Evolutionary conservation across 208 protist species (phyloP).

Genomic region (Trypanosoma rangeli): DNA sequence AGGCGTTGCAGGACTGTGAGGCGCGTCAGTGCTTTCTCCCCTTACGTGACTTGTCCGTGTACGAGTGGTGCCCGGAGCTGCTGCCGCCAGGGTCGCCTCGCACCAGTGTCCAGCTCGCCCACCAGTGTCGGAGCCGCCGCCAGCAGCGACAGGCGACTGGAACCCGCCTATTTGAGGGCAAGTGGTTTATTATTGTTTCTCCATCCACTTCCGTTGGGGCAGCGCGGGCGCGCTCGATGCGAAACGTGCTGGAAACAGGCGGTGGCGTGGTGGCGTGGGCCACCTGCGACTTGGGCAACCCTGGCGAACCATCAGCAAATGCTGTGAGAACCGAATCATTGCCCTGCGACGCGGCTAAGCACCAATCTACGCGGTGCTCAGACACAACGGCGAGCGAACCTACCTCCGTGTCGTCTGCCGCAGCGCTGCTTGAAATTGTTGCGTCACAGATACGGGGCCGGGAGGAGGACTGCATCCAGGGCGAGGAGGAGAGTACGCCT

Average conservation of each 20-base stretch:
- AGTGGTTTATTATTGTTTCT: conserved; percentile 29
- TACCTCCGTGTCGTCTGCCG: conserved; percentile 1
- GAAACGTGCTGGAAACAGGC: conserved; percentile 20
- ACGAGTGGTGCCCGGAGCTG: conserved; percentile 44
- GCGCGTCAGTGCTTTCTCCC: conserved; percentile 16
- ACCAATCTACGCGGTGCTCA: background rate
- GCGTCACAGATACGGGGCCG: background rate
- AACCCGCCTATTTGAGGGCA: conserved; percentile 24
- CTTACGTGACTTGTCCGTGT: conserved; percentile 28
- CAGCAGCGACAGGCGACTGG: conserved; percentile 28
- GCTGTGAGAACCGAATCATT: background rate
- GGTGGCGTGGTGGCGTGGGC: conserved; percentile 14
- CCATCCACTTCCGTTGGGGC: conserved; percentile 4
- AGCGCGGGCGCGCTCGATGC: conserved; percentile 17
- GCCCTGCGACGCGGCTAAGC: background rate
- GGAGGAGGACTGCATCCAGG: background rate
- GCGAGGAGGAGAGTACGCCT: background rate
- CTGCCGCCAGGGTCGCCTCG: conserved; percentile 24
- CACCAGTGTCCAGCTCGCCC: conserved; percentile 25
- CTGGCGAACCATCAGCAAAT: background rate
- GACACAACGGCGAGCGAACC: background rate
- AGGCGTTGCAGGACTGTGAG: conserved; percentile 39
- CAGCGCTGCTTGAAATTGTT: conserved; percentile 13
- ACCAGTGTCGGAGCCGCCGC: conserved; percentile 33
- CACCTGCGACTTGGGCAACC: background rate